Percentiles rank a stretch among this genome's conserved stretches.
phyloP scores from a whole-genome alignment of 169 alveolate species.

The Amoebophrya sp. region DNA sequence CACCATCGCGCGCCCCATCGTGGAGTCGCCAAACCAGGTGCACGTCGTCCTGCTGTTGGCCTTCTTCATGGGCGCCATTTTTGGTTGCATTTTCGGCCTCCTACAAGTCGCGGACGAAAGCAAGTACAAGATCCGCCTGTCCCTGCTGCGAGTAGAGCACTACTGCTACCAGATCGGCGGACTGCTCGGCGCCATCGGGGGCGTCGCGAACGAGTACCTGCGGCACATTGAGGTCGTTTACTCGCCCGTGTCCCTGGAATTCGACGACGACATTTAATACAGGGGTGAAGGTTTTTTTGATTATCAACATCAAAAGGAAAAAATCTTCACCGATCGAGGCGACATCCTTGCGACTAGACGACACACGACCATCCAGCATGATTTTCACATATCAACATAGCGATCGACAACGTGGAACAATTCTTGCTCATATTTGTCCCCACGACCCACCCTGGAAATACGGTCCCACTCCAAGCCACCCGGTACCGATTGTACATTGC shows the following conservation, averaged over 20 bases:
- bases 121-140: slow-evolving; percentile 71
- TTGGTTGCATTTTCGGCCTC: slow-evolving; percentile 86
- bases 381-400: too few species aligned
- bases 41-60: slow-evolving; percentile 69
- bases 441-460: too few species aligned
- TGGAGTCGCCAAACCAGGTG: slow-evolving; percentile 74
- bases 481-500: too few species aligned
- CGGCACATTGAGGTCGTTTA: slow-evolving; percentile 64
- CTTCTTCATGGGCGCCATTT: slow-evolving; percentile 79
- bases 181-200: slow-evolving; percentile 70
- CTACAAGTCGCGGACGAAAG: slow-evolving; percentile 75
- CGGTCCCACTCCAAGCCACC: too few species aligned
- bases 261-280: slow-evolving; percentile 69
- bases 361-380: too few species aligned
- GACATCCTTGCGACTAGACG: too few species aligned
- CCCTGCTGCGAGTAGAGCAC: slow-evolving; percentile 75
- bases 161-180: slow-evolving; percentile 86
- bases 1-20: slow-evolving; percentile 74
- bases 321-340: not conserved
- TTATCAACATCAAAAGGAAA: too few species aligned
- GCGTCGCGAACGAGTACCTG: slow-evolving; percentile 54
- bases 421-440: too few species aligned
- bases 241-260: slow-evolving; percentile 59
- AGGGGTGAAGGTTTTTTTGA: too few species aligned
- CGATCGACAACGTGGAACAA: too few species aligned